Conservation (phyloP, 2,329 filamentous ascomycete genomes). For the Dissoconium aciculare region DNA sequence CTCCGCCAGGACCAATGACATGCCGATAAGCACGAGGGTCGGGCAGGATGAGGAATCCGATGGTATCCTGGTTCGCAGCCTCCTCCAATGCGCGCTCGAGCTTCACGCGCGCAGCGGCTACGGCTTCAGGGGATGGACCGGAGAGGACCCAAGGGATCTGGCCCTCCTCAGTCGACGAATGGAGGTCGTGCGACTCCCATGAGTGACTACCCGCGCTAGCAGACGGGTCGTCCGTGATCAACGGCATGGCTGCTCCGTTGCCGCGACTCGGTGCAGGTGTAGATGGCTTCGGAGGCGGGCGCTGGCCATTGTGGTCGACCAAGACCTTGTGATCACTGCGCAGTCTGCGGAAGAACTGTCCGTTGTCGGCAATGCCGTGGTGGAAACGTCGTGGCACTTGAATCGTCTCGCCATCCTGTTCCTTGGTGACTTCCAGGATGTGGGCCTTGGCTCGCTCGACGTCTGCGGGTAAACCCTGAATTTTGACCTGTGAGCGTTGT, state of each 20-base stretch:
- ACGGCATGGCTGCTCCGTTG: conserved; percentile 52
- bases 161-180: conserved; percentile 48
- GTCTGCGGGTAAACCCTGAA: conserved; percentile 61
- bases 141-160: conserved; percentile 77
- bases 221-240: conserved; percentile 69
- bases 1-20: conserved; percentile 77
- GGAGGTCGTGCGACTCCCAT: conserved; percentile 69
- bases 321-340: conserved; percentile 76
- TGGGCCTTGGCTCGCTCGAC: conserved; percentile 80
- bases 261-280: conserved; percentile 31
- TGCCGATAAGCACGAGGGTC: conserved; percentile 81
- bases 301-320: conserved; percentile 75
- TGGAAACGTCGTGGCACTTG: conserved; percentile 70
- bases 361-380: conserved; percentile 73
- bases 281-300: conserved; percentile 54
- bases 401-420: conserved; percentile 78
- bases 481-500: conserved; percentile 69
- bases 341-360: conserved; percentile 83
- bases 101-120: conserved; percentile 64
- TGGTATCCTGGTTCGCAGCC: conserved; percentile 53
- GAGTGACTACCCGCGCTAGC: conserved; percentile 53
- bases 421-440: conserved; percentile 63
- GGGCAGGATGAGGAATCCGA: conserved; percentile 76
- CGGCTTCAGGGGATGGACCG: conserved; percentile 54
- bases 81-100: conserved; percentile 61